Base-by-base conservation (phyloP, 2,329 filamentous ascomycete genomes). In the Sporothrix sp. region DNA sequence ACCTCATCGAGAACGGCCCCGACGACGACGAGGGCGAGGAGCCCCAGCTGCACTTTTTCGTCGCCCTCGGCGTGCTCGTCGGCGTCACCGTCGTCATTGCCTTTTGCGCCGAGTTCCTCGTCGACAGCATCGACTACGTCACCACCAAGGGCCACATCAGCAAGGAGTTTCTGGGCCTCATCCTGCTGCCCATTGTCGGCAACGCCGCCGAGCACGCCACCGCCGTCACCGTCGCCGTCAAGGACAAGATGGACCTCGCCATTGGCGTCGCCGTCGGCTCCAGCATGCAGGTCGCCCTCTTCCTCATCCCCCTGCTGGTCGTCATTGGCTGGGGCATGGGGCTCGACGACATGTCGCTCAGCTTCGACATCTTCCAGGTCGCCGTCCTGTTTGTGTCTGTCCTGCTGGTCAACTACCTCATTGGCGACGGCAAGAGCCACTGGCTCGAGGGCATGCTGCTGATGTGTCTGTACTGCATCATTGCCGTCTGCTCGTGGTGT, bases 321-420 rank as follows among this genome's bases (percentile, higher is more conserved):
- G 76, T 90, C 33, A 78, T 90, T 32, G 85, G 85, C 50, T 91
- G 86, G 86, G 81, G 80, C 56, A 81, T 89, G 75, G 76, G 70
- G 33, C 65, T 77, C 55, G 80, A 83, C 54, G 73, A 80, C 1
- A 91, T 91, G 87, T 87, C 82, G 18, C 75, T 95, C 5, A 84
- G 84, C 64, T 93, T 95, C 63, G 87, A 94, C 62, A 82, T 82
- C 1, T 96, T 96, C 71, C 87, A 95, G 68, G 82, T 95, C 13
- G 84, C 89, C 20, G 83, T 85, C 36, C 70, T 95, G 36, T 94
- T 95, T 58, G 85, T 93, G 11, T 82, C 87, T 2, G 86, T 87
- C 0, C 78, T 95, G 37, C 74, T 95, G 30, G 85, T 90, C 52
- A 95, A 94, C 63, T 95, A 94, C 63, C 68, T 95, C 38, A 87